Evolutionary conservation across 352 stramenopile genomes (phyloP).

Genomic region (Phytophthora multivora): DNA sequence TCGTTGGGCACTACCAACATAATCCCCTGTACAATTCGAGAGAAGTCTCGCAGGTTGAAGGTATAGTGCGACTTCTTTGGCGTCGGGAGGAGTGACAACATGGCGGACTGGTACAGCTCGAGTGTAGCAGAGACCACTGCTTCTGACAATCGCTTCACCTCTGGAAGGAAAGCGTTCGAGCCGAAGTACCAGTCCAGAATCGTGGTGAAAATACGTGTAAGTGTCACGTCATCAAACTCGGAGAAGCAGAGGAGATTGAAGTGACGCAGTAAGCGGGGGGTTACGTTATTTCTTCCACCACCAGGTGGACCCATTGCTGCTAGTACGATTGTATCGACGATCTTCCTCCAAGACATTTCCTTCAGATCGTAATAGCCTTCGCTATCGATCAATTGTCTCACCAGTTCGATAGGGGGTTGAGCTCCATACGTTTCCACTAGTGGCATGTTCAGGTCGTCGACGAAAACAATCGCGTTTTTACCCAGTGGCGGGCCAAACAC

Average conservation of each 20-base stretch:
- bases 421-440: slow-evolving; percentile 94
- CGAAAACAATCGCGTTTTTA: slow-evolving; percentile 89
- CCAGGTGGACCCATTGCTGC: slow-evolving; percentile 92
- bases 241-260: slow-evolving; percentile 95
- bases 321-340: slow-evolving; percentile 91
- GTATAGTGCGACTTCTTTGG: slow-evolving; percentile 96
- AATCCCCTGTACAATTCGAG: slow-evolving; percentile 92
- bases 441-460: slow-evolving; percentile 97
- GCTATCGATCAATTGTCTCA: slow-evolving; percentile 91
- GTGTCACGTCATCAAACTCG: slow-evolving; percentile 93
- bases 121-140: slow-evolving; percentile 90
- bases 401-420: slow-evolving; percentile 92
- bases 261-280: slow-evolving; percentile 89
- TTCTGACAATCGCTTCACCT: slow-evolving; percentile 78
- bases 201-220: slow-evolving; percentile 93
- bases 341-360: slow-evolving; percentile 91
- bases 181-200: slow-evolving; percentile 91
- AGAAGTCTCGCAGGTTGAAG: slow-evolving; percentile 96
- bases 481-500: slow-evolving; percentile 91
- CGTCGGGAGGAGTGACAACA: slow-evolving; percentile 89
- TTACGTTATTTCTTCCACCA: slow-evolving; percentile 91
- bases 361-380: slow-evolving; percentile 94
- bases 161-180: slow-evolving; percentile 59
- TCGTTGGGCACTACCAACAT: slow-evolving; percentile 90
- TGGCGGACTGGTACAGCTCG: slow-evolving; percentile 90